Percentiles rank a stretch among this genome's conserved stretches.
Conservation (phyloP, 2,329 filamentous ascomycete genomes). For the Dryadomyces quercus-mongolicae region DNA sequence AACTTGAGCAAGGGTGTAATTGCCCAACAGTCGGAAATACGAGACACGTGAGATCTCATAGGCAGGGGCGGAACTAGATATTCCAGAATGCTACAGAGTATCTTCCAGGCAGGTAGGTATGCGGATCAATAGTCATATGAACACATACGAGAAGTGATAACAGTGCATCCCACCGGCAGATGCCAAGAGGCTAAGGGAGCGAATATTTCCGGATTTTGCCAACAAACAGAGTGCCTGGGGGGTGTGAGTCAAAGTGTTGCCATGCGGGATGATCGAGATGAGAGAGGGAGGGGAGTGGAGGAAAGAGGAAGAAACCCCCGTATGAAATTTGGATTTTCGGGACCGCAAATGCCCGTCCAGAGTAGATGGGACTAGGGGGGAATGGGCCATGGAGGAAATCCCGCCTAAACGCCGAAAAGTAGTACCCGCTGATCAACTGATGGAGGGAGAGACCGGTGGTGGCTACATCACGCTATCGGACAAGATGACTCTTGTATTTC, state of each 20-base stretch:
- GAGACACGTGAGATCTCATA: too few species aligned
- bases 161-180: background rate
- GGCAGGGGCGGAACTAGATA: too few species aligned
- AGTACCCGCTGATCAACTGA: background rate
- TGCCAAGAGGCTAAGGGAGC: background rate
- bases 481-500: background rate
- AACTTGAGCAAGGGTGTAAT: too few species aligned
- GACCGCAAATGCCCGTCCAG: background rate
- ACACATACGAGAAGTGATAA: background rate
- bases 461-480: background rate
- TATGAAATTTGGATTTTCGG: too few species aligned
- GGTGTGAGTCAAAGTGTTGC: background rate
- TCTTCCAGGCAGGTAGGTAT: too few species aligned
- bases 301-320: too few species aligned
- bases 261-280: background rate
- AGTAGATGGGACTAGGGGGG: background rate
- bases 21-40: too few species aligned
- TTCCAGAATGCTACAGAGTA: too few species aligned
- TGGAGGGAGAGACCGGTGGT: background rate
- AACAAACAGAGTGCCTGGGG: background rate
- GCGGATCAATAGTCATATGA: too few species aligned
- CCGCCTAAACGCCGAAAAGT: background rate
- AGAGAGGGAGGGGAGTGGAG: too few species aligned
- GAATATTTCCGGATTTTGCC: background rate
- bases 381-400: background rate